Percentiles rank a stretch among this genome's conserved stretches.
Conservation (phyloP, 2,329 filamentous ascomycete genomes). For the Coniochaeta pulveracea region DNA sequence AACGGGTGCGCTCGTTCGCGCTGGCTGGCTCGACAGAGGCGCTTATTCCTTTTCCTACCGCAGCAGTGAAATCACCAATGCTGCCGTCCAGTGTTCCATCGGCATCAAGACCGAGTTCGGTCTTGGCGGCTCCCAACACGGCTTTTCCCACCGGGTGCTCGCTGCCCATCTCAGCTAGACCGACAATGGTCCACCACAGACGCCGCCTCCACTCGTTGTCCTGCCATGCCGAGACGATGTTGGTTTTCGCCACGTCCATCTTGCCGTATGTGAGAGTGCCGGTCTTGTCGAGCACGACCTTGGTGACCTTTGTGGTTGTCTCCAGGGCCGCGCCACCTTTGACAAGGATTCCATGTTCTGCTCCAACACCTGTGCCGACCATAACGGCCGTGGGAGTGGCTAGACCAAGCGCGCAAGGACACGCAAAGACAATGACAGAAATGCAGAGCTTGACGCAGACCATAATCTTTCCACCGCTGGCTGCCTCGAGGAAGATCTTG, state of each 20-base stretch:
- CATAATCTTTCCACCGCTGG: constrained; percentile 86
- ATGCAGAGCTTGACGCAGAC: constrained; percentile 96
- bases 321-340: constrained; percentile 92
- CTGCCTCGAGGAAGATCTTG: constrained; percentile 68
- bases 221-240: constrained; percentile 58
- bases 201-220: constrained; percentile 55
- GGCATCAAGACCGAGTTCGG: constrained; percentile 58
- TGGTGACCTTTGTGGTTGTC: constrained; percentile 77
- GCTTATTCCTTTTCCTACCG: constrained; percentile 75
- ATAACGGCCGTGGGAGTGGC: constrained; percentile 96
- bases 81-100: constrained; percentile 73
- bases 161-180: constrained; percentile 88
- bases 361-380: constrained; percentile 96
- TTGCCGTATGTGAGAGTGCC: constrained; percentile 89
- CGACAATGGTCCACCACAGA: constrained; percentile 93
- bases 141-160: constrained; percentile 95
- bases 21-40: constrained; percentile 70
- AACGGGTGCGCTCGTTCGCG: constrained; percentile 55
- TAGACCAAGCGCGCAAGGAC: constrained; percentile 90
- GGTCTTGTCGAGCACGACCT: constrained; percentile 91
- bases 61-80: constrained; percentile 73
- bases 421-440: constrained; percentile 96
- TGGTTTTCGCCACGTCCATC: constrained; percentile 76
- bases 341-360: constrained; percentile 92
- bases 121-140: constrained; percentile 64